phyloP scores from a whole-genome alignment of 129 eudicot genomes.

The Sambucus nigra region DNA sequence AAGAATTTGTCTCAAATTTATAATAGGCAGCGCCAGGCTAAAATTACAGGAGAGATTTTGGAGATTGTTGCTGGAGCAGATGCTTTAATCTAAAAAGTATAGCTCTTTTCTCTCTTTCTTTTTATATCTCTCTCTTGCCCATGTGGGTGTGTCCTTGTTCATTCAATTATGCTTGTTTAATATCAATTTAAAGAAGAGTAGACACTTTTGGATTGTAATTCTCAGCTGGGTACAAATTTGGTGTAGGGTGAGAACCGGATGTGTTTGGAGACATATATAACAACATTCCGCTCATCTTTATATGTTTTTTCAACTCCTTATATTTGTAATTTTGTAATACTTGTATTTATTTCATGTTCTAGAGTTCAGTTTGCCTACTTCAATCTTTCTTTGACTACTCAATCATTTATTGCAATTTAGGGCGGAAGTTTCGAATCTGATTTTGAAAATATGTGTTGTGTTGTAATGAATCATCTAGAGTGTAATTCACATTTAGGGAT shows the following conservation, averaged over 20 bases:
- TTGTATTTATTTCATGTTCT: neutral
- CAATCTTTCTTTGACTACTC: too few species aligned
- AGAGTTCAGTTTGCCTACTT: neutral
- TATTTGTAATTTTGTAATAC: slow-evolving; percentile 2
- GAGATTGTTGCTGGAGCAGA: slow-evolving; percentile 63
- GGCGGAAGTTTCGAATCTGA: too few species aligned
- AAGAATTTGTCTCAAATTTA: slow-evolving; percentile 25
- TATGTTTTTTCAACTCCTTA: neutral
- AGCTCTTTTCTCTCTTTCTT: slow-evolving; percentile 6
- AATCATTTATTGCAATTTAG: too few species aligned
- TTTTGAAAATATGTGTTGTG: too few species aligned
- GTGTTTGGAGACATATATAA: slow-evolving; percentile 15
- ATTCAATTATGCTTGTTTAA: slow-evolving; percentile 12
- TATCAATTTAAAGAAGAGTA: slow-evolving; percentile 1
- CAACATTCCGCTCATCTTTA: slow-evolving; percentile 6
- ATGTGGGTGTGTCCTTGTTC: too few species aligned
- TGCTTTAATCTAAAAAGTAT: slow-evolving; percentile 19
- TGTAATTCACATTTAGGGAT: too few species aligned
- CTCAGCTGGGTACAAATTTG: slow-evolving; percentile 15
- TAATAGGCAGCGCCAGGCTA: slow-evolving; percentile 44
- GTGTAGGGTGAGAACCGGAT: slow-evolving; percentile 17
- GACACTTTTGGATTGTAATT: slow-evolving; percentile 11
- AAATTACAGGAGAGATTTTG: slow-evolving; percentile 49
- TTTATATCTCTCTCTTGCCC: neutral
- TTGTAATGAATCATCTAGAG: too few species aligned